These are phyloP conservation scores for Wickerhamiella kurtzmanii DNA, from an alignment of 805 yeast genomes.

Conservation along the genomic window DNA sequence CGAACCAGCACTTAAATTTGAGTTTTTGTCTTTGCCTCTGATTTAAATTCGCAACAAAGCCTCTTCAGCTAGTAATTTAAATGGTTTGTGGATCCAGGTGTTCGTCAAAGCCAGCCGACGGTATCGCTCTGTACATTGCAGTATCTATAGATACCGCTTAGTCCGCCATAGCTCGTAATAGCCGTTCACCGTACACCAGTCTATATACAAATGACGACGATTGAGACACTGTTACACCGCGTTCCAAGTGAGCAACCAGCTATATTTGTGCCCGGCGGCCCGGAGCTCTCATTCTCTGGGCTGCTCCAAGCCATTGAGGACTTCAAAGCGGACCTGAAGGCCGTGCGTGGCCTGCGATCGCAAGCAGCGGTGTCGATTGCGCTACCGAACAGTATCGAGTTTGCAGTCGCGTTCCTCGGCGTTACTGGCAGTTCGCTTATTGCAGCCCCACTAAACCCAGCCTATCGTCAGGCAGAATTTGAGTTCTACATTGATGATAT, in stretches of 20 bases:
- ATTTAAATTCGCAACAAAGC: too few relatives aligned
- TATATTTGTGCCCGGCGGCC: constrained; percentile 36
- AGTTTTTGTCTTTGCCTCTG: too few relatives aligned
- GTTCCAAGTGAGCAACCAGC: constrained; percentile 14
- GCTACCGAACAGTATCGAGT: constrained; percentile 48
- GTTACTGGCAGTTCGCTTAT: constrained; percentile 42
- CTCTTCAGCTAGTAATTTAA: too few relatives aligned
- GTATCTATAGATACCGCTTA: too few relatives aligned
- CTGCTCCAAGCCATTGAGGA: constrained; percentile 35
- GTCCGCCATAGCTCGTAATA: too few relatives aligned
- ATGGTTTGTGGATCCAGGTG: too few relatives aligned
- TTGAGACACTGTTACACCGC: constrained; percentile 8
- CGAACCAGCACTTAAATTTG: too few relatives aligned
- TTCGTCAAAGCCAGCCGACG: too few relatives aligned
- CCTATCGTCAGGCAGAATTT: constrained; percentile 46
- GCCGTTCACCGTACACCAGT: too few relatives aligned
- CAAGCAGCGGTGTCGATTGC: constrained; percentile 46
- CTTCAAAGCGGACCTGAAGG: constrained; percentile 31
- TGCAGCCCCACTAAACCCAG: constrained; percentile 59
- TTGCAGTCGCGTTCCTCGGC: constrained; percentile 42
- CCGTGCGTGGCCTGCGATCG: constrained; percentile 24
- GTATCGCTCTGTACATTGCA: too few relatives aligned
- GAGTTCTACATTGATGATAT: constrained; percentile 53
- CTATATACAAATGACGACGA: constrained; percentile 17
- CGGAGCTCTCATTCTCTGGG: constrained; percentile 33